Evolutionary conservation across 2,329 filamentous ascomycete species (phyloP).

Genomic region (Tricladium varicosporioides): DNA sequence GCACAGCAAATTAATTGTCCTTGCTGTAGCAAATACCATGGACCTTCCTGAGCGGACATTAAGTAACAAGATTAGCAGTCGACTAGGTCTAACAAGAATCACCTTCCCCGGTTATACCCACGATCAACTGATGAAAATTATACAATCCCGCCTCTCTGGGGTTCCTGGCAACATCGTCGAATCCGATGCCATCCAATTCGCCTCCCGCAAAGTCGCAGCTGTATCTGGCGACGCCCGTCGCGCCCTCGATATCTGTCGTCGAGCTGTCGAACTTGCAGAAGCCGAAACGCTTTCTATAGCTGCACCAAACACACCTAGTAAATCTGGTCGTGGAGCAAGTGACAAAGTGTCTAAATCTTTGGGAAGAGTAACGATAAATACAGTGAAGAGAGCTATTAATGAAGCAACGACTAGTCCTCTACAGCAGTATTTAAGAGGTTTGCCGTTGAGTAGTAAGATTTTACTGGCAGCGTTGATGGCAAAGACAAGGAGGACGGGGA

Average conservation of each 20-base stretch:
- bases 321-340: conserved; percentile 38
- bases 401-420: conserved; percentile 92
- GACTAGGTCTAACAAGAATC: conserved; percentile 82
- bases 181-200: conserved; percentile 91
- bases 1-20: conserved; percentile 89
- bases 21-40: conserved; percentile 99
- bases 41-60: conserved; percentile 93
- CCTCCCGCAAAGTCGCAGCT: conserved; percentile 91
- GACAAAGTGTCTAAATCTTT: conserved; percentile 22
- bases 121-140: conserved; percentile 95
- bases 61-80: conserved; percentile 97
- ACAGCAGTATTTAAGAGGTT: conserved; percentile 80
- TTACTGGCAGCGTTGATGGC: conserved; percentile 81
- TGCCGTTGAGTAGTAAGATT: conserved; percentile 80
- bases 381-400: conserved; percentile 89
- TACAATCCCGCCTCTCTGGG: conserved; percentile 86
- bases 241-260: conserved; percentile 90
- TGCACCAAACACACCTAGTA: conserved; percentile 60
- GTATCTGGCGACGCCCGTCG: conserved; percentile 92
- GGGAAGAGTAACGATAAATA: conserved; percentile 81
- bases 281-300: conserved; percentile 49
- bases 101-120: conserved; percentile 98
- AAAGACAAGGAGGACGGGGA: conserved; percentile 75
- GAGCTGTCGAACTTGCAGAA: conserved; percentile 93
- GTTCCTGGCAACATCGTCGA: conserved; percentile 90